Percentiles rank a stretch among this genome's conserved stretches.
Conservation (phyloP, 1,139 yeast genomes). For the Kodamaea alishanica region DNA sequence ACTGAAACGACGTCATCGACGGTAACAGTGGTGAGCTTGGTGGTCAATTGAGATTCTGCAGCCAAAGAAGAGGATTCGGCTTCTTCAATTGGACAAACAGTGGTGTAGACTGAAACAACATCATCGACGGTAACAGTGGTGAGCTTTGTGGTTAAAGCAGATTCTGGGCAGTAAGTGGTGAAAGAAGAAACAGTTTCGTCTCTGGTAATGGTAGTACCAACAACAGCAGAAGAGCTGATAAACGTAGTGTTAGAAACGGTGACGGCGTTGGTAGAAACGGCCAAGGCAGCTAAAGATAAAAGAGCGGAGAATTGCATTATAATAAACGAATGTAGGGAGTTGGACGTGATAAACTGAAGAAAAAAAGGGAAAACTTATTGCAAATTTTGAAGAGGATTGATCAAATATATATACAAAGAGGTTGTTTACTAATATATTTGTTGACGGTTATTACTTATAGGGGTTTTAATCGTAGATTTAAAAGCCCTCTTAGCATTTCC, state of each 20-base stretch:
- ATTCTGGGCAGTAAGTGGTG: constrained; percentile 15
- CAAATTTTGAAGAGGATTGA: too few species aligned
- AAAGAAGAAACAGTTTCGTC: constrained; percentile 6
- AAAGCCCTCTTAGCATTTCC: too few species aligned
- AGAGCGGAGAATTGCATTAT: constrained; percentile 12
- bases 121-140: constrained; percentile 18
- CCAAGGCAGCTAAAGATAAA: constrained; percentile 11
- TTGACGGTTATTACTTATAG: too few species aligned
- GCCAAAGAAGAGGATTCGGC: constrained; percentile 6
- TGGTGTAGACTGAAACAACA: constrained; percentile 17
- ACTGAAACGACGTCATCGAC: constrained; percentile 14
- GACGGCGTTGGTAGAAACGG: constrained; percentile 11
- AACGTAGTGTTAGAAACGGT: constrained; percentile 7
- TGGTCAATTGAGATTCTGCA: constrained; percentile 9
- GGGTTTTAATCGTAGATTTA: too few species aligned
- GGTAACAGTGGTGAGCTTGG: constrained; percentile 14
- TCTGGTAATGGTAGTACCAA: constrained; percentile 6
- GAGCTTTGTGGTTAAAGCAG: constrained; percentile 8
- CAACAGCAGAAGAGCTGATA: background rate
- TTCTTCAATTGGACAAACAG: constrained; percentile 16
- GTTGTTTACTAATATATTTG: too few species aligned
- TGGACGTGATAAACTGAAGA: constrained; percentile 9
- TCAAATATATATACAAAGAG: too few species aligned
- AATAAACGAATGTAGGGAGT: constrained; percentile 15
- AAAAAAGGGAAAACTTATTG: background rate